Conservation (phyloP, 2,329 filamentous ascomycete species). For the Neospermospora avenae region DNA sequence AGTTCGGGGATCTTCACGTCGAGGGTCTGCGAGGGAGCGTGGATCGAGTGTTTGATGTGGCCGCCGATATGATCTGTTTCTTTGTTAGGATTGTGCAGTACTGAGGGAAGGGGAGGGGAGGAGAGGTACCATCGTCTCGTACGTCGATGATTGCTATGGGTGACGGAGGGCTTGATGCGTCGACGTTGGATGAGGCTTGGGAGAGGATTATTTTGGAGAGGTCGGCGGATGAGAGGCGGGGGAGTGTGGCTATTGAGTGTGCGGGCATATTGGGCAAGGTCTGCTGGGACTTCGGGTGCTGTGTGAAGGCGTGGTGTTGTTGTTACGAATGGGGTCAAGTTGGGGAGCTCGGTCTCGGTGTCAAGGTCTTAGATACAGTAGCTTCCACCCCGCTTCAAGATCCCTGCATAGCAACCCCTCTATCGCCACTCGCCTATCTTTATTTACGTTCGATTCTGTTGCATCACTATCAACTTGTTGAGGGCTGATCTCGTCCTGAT, state of each 20-base stretch:
- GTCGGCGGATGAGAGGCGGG: constrained; percentile 31
- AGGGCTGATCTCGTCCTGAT: no score
- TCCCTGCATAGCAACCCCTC: neutral
- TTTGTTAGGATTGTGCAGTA: neutral
- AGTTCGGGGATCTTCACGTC: constrained; percentile 78
- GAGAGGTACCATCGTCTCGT: constrained; percentile 66
- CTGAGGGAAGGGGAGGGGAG: neutral
- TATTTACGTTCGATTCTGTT: neutral
- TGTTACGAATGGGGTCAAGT: neutral
- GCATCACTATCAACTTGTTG: no score
- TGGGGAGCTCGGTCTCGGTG: neutral
- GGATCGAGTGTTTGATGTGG: constrained; percentile 74
- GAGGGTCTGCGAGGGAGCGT: constrained; percentile 71
- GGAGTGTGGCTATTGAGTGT: constrained; percentile 28
- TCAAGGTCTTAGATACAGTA: neutral
- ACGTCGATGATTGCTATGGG: constrained; percentile 79
- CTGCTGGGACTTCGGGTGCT: neutral
- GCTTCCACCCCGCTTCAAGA: neutral
- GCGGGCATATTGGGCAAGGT: constrained; percentile 23
- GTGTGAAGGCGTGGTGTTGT: neutral
- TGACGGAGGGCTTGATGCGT: constrained; percentile 21
- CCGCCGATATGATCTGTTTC: constrained; percentile 78
- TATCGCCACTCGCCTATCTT: neutral
- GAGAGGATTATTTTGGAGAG: constrained; percentile 33
- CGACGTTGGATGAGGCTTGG: constrained; percentile 25